Conservation (phyloP, 495 filamentous ascomycete genomes). For the Chaetomidium leptoderma region DNA sequence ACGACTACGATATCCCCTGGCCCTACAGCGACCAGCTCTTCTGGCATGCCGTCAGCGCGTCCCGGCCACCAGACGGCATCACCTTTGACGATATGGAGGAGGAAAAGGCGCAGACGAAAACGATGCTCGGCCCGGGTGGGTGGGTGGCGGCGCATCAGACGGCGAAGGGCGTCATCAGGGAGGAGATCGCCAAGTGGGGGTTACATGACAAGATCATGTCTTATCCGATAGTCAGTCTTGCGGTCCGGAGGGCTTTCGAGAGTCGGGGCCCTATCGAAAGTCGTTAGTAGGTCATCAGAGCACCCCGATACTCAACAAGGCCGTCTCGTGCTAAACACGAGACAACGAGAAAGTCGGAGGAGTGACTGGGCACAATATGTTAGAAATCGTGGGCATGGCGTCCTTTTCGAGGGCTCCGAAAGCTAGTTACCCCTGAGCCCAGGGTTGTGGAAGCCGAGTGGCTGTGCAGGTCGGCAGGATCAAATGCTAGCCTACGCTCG, state of each 20-base stretch:
- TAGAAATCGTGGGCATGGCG: no score
- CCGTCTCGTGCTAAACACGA: no score
- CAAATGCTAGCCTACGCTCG: no score
- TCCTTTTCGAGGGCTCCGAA: no score
- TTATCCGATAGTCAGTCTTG: constrained; percentile 53
- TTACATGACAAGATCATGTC: constrained; percentile 52
- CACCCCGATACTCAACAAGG: no score
- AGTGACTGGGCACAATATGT: no score
- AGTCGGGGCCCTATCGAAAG: no score
- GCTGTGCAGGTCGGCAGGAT: no score
- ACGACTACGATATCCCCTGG: constrained; percentile 74
- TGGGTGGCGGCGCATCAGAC: constrained; percentile 14
- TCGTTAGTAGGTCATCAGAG: no score
- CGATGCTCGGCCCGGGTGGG: background rate
- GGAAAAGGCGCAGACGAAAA: constrained; percentile 12
- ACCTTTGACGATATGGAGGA: constrained; percentile 17
- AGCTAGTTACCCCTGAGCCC: no score
- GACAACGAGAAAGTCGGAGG: no score
- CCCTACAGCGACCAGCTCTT: constrained; percentile 53
- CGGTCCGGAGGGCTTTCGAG: constrained; percentile 58
- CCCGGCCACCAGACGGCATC: constrained; percentile 22
- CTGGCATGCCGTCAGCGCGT: constrained; percentile 50
- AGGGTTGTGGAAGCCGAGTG: no score
- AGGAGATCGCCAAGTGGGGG: constrained; percentile 36
- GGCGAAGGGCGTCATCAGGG: background rate